Evolutionary conservation across 768 basidiomycete species (phyloP).

Genomic region (Podaxis sp.): DNA sequence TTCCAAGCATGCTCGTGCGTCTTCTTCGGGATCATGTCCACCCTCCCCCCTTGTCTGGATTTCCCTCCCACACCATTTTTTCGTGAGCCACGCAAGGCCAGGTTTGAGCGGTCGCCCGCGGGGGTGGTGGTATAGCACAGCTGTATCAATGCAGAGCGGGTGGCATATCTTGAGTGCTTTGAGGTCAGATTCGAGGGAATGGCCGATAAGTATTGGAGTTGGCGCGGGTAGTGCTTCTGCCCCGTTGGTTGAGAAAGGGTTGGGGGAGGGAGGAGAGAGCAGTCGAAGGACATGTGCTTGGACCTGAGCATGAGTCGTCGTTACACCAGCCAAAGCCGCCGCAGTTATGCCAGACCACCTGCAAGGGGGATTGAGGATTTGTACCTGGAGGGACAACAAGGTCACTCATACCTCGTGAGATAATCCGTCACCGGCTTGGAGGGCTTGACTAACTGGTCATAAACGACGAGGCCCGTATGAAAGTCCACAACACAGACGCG

Average conservation of each 20-base stretch:
- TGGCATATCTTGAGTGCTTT: constrained; percentile 84
- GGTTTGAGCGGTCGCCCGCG: constrained; percentile 92
- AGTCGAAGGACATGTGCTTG: constrained; percentile 66
- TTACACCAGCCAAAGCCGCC: constrained; percentile 60
- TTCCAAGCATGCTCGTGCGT: constrained; percentile 85
- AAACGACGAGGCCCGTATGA: constrained; percentile 64
- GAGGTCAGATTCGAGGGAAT: constrained; percentile 94
- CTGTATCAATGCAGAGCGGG: constrained; percentile 87
- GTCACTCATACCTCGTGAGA: constrained; percentile 66
- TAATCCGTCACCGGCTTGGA: constrained; percentile 83
- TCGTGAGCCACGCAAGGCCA: constrained; percentile 93
- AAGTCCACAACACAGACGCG: constrained; percentile 83
- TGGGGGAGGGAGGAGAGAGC: constrained; percentile 45
- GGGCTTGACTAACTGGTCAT: constrained; percentile 89
- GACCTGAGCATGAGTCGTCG: constrained; percentile 74
- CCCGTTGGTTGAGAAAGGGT: constrained; percentile 36
- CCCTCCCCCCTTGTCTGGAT: constrained; percentile 84
- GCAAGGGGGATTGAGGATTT: background rate
- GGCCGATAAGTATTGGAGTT: constrained; percentile 83
- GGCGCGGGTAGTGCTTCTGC: constrained; percentile 28
- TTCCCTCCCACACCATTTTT: constrained; percentile 86
- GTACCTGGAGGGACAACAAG: background rate
- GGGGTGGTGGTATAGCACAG: constrained; percentile 86
- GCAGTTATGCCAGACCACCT: constrained; percentile 95
- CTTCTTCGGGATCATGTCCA: constrained; percentile 94